Base-by-base conservation (phyloP, 495 filamentous ascomycete species). In the Trypethelium eluteriae region DNA sequence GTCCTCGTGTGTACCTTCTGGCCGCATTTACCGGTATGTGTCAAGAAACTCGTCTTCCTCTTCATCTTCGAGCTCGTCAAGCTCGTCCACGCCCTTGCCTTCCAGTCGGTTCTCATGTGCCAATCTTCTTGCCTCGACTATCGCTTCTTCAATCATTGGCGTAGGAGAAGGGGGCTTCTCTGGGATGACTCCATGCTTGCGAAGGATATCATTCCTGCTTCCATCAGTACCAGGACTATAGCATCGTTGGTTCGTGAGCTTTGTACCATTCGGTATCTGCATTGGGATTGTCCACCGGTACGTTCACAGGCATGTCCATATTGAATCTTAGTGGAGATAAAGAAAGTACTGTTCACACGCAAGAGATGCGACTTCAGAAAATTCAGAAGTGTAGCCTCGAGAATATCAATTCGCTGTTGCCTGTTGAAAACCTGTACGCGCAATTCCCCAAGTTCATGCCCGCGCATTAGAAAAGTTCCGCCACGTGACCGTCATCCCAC, bases 221-320 rank as follows among this genome's bases (percentile, higher is more conserved):
- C 32, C 18, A 62, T 44, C 32, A 39, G 69, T 68, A 36, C 68
- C 56, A 64, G 53, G 62, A 71, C 62, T 70, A 11, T 36, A 47
- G 12, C 34, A 49, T 16, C 44, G 62, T 62, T 35, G 9, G 39
- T 6, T 64, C 44, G 1, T 32, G 14, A 35, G 46, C 6, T 39
- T 38, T 12, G 64, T 80, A 96, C 94, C 94, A 98, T 88, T 98
- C 94, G 46, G 94, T 98, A 76, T 98, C 94, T 68, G 91, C 94
- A 75, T 97, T 95, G 39, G 93, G 93, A 74, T 98, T 87, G 73
- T 93, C 90, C 70, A 98, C 89, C 63, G 94, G 91, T 62, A 97
- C 95, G 69, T 92, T 88, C 67, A 83, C 74, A 16, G 88, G 88
- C 68, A 86, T 83, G 63, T 90, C 87, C 90, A 94, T 95, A 25